Base-by-base conservation (phyloP, 208 protist genomes). In the Trypanosoma boissoni region DNA sequence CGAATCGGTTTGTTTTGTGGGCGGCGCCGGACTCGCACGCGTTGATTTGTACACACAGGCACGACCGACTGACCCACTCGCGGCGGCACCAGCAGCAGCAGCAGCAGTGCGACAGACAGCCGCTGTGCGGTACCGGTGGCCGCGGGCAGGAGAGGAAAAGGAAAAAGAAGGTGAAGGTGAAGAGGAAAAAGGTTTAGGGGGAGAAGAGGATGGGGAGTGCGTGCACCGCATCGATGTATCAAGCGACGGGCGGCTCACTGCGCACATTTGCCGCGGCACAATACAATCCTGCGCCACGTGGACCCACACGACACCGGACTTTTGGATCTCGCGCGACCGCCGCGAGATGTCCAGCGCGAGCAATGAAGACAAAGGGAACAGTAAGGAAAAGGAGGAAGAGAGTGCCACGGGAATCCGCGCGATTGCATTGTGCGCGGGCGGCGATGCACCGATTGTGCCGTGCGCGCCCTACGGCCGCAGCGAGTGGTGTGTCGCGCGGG, bases 1-100 rank as follows among this genome's bases (percentile, higher is more conserved):
- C 57, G 83, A 94, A 69, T 84, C 83, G 12, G 50, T 48, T 4
- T 74, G 74, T 23, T 88, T 75, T 32, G 78, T 91, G 9, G 87
- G 70, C 20, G 87, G 87, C 2, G 69, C 68, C 16, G 58, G 49
- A 0, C 51, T 90, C 24, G 74, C 66, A 0, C 57, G 58, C 2
- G 63, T 94, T 10, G 83, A 91, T 51, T 51, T 88, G 49, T 69
- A 76, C 37, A 4, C 68, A 9, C 62, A 68, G 37, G 50, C 32
- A 29, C 57, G 65, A 23, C 42, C 58, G 14, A 27, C 51, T 27
- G 65, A 48, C 21, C 61, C 63, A 14, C 34, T 6, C 34, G 34
- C 43, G 43, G 39, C 56, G 6, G 3, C 8, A 3, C 2, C 9
- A 14, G 39, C 31, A 5, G 36, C 21, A 18, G 4, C 36, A 5